Base-by-base conservation (phyloP, 805 yeast species). In the Babjeviella inositovora region DNA sequence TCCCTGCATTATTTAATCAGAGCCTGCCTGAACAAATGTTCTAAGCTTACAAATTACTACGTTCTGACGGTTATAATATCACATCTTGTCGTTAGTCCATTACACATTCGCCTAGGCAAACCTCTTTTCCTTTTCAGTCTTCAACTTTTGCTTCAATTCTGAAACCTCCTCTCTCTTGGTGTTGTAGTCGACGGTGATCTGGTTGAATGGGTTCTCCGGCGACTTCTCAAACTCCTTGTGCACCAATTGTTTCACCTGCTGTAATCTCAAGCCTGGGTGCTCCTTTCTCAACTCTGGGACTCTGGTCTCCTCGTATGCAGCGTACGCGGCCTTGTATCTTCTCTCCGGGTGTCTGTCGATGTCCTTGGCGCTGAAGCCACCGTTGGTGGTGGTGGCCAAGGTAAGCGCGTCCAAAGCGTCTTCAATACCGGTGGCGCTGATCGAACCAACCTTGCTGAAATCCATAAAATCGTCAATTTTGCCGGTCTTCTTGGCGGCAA, bases 321-420 rank as follows among this genome's bases (percentile, higher is more conserved):
- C 58, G 27, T 57, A 56, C 0, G 93, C 93, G 13, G 87, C 81
- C 53, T 79, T 80, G 48, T 73, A 76, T 41, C 93, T 65, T 49
- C 92, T 67, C 53, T 80, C 93, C 7, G 93, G 93, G 36, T 80
- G 93, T 45, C 82, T 70, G 29, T 80, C 93, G 24, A 80, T 56
- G 24, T 70, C 80, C 38, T 70, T 70, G 30, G 50, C 50, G 19
- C 53, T 47, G 15, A 73, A 72, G 24, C 68, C 75, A 14, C 59
- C 66, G 25, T 57, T 65, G n/a, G n/a, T n/a, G 21, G 54, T 63
- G 13, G 56, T 51, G 8, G 84, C 62, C 45, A 80, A 56, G 4
- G 79, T 60, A 39, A 80, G 57, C 4, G 92, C 92, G 25, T 77
- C 81, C 31, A 80, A 52, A 3, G 87, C 90, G 38, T 65, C 66